Evolutionary conservation across 2,329 filamentous ascomycete genomes (phyloP).

Genomic region (Helicocarpus griseus): DNA sequence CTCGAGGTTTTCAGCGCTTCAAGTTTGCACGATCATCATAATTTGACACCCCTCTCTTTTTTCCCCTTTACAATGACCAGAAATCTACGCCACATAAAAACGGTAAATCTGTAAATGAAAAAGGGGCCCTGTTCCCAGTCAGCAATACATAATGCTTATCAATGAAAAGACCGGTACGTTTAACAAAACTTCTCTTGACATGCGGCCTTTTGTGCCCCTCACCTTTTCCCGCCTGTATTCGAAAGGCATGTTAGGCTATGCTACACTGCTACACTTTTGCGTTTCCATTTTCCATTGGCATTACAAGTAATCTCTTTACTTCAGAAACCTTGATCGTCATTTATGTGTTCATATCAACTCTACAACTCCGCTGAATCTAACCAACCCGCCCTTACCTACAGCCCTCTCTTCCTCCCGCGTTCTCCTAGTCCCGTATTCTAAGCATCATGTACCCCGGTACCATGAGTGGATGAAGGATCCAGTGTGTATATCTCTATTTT

Average conservation of each 20-base stretch:
- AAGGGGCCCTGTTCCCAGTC: neutral
- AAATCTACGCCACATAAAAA: too few relatives aligned
- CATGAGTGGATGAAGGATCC: constrained; percentile 88
- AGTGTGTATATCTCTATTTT: constrained; percentile 33
- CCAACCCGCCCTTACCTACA: constrained; percentile 29
- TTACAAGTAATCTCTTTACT: too few relatives aligned
- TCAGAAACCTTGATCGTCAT: too few relatives aligned
- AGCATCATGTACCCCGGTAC: constrained; percentile 71
- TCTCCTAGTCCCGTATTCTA: constrained; percentile 74
- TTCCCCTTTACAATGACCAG: neutral
- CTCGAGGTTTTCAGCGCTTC: too few relatives aligned
- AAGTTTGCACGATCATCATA: neutral
- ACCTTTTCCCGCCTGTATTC: too few relatives aligned
- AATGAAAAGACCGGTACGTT: constrained; percentile 23
- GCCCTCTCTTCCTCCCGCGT: constrained; percentile 57
- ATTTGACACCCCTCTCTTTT: neutral
- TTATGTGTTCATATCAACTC: too few relatives aligned
- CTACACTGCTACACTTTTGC: too few relatives aligned
- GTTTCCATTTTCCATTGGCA: too few relatives aligned
- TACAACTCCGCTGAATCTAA: neutral
- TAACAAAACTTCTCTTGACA: too few relatives aligned
- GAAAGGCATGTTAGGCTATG: too few relatives aligned
- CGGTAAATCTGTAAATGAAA: too few relatives aligned
- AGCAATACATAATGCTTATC: constrained; percentile 19
- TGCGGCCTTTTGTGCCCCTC: too few relatives aligned